phyloP scores from a whole-genome alignment of 1,139 yeast genomes.

The Scheffersomyces quercinus region DNA sequence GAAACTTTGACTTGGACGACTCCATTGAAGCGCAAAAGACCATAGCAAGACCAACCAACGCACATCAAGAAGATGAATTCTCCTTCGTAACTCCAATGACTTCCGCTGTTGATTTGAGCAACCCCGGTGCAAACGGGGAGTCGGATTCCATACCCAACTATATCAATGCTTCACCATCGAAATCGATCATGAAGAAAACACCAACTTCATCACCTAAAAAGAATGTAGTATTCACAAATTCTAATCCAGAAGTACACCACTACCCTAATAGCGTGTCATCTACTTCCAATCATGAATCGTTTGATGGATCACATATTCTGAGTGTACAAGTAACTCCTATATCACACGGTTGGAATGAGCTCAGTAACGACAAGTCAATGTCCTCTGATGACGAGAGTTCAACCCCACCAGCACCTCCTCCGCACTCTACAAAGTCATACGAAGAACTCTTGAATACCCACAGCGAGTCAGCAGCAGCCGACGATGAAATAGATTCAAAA shows the following conservation, averaged over 20 bases:
- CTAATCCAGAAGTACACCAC: slow-evolving; percentile 39
- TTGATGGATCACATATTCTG: slow-evolving; percentile 8
- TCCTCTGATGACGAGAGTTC: slow-evolving; percentile 24
- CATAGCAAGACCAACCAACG: slow-evolving; percentile 10
- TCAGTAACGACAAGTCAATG: slow-evolving; percentile 8
- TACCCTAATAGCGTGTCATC: slow-evolving; percentile 14
- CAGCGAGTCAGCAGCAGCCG: slow-evolving; percentile 1
- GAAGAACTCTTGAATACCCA: slow-evolving; percentile 14
- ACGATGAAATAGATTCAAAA: slow-evolving; percentile 22
- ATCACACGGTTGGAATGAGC: slow-evolving; percentile 29
- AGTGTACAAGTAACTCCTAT: slow-evolving; percentile 5
- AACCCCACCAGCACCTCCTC: slow-evolving; percentile 37
- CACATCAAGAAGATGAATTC: slow-evolving; percentile 27
- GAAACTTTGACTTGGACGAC: slow-evolving; percentile 30
- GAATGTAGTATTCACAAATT: slow-evolving; percentile 37
- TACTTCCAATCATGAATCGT: slow-evolving; percentile 5
- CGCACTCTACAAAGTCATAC: slow-evolving; percentile 21
- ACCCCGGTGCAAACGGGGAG: slow-evolving; percentile 3
- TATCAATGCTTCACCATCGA: slow-evolving; percentile 33
- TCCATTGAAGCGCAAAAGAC: slow-evolving; percentile 17
- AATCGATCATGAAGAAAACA: slow-evolving; percentile 42
- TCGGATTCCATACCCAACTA: slow-evolving; percentile 2
- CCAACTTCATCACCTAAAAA: slow-evolving; percentile 38
- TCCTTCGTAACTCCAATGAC: slow-evolving; percentile 30
- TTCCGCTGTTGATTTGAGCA: slow-evolving; percentile 22